phyloP scores from a whole-genome alignment of 179 eudicot genomes.

The Heliamphora pulchella region DNA sequence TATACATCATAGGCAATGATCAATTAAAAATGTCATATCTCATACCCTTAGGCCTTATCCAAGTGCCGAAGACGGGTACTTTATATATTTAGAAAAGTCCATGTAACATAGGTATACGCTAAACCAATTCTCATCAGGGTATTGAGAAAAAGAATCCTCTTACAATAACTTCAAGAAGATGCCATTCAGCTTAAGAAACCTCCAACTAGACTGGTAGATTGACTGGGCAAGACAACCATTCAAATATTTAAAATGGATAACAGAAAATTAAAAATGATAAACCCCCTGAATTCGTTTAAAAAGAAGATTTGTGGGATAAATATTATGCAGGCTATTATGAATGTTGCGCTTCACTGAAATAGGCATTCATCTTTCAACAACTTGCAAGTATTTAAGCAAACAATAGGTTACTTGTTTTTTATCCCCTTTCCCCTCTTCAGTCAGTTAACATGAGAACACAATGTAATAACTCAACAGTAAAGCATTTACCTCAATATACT shows the following conservation, averaged over 20 bases:
- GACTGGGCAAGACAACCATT: neutral
- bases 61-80: no score
- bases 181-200: neutral
- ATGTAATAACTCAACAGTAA: neutral
- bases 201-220: neutral
- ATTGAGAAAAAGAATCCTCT: neutral
- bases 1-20: no score
- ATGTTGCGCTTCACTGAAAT: neutral
- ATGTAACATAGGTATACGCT: no score
- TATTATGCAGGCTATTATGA: neutral
- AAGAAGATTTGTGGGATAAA: neutral
- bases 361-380: neutral
- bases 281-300: neutral
- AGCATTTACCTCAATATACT: constrained; percentile 66
- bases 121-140: no score
- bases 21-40: no score
- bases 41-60: no score
- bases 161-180: neutral
- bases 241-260: neutral
- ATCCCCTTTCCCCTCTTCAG: neutral
- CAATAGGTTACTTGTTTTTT: neutral
- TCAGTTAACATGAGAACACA: neutral
- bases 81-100: no score
- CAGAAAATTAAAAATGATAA: neutral
- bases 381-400: neutral